These are phyloP conservation scores for Camellia oleifera DNA, from an alignment of 179 eudicot genomes.

Conservation along the genomic window DNA sequence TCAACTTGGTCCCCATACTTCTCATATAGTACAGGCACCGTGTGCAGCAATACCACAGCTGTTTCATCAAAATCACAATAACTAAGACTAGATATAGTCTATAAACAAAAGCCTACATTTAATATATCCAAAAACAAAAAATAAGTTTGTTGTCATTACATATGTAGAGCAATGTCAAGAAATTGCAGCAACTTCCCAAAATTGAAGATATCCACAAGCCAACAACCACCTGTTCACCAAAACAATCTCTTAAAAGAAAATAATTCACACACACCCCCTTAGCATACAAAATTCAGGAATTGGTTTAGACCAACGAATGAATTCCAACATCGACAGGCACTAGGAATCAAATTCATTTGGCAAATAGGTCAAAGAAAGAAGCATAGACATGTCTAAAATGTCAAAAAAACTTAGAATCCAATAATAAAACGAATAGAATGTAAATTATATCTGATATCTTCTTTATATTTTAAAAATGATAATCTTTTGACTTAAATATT, in stretches of 20 bases:
- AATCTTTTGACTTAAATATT: no score
- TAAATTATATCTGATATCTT: no score
- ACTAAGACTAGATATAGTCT: background rate
- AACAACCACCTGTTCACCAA: slow-evolving; percentile 52
- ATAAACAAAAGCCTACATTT: no score
- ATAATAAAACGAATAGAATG: no score
- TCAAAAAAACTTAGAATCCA: no score
- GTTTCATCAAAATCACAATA: slow-evolving; percentile 11
- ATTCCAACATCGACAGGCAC: background rate
- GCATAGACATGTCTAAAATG: no score
- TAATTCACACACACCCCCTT: background rate
- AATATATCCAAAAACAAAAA: background rate
- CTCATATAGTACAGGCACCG: slow-evolving; percentile 64
- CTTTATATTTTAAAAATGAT: no score
- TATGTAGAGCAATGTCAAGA: slow-evolving; percentile 78
- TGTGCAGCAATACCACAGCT: slow-evolving; percentile 53
- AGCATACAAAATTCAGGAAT: background rate
- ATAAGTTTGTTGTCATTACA: slow-evolving; percentile 27
- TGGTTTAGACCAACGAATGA: background rate
- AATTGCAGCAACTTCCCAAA: slow-evolving; percentile 76
- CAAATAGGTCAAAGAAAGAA: background rate
- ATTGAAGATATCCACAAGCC: slow-evolving; percentile 72
- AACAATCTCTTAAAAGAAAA: background rate
- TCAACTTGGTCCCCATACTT: slow-evolving; percentile 66
- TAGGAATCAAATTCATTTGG: background rate